A percentile compares a stretch with the other conserved stretches of the same genome.
These are phyloP conservation scores for Leishmania mexicana DNA, from an alignment of 208 protist species.

Conservation along the genomic window DNA sequence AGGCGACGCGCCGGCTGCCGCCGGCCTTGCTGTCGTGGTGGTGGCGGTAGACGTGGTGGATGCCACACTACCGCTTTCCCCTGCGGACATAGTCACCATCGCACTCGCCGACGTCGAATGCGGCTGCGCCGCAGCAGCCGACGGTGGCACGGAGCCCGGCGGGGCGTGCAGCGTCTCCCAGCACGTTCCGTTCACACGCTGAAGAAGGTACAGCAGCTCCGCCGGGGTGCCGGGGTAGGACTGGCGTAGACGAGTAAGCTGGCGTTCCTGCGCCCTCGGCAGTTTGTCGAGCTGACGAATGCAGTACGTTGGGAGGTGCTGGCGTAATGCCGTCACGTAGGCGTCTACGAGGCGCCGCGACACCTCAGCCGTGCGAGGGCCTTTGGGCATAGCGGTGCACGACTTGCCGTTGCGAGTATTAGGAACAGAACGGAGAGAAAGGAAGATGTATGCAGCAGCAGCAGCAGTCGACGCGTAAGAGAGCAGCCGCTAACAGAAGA, in stretches of 20 bases:
- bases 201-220: slow-evolving; percentile 50
- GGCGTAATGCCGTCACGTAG: slow-evolving; percentile 68
- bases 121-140: not conserved
- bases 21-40: not conserved
- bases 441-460: not conserved
- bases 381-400: slow-evolving; percentile 17
- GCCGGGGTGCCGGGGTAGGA: slow-evolving; percentile 42
- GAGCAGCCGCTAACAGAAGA: not conserved
- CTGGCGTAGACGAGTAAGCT: slow-evolving; percentile 37
- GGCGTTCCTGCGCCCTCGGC: slow-evolving; percentile 38
- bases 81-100: not conserved
- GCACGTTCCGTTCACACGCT: slow-evolving; percentile 58
- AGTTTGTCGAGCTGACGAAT: slow-evolving; percentile 61
- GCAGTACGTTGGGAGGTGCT: slow-evolving; percentile 54
- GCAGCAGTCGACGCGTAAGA: not conserved
- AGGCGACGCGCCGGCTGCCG: not conserved
- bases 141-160: not conserved
- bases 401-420: not conserved
- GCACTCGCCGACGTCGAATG: not conserved
- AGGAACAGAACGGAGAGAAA: not conserved
- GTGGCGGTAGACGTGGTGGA: not conserved
- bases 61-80: not conserved
- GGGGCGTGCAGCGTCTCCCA: slow-evolving; percentile 38
- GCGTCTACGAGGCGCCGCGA: slow-evolving; percentile 58
- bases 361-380: slow-evolving; percentile 31